Evolutionary conservation across 768 basidiomycete species (phyloP), one percentile per base, ranked within the genome.

Genomic region (Collybia sordida): DNA sequence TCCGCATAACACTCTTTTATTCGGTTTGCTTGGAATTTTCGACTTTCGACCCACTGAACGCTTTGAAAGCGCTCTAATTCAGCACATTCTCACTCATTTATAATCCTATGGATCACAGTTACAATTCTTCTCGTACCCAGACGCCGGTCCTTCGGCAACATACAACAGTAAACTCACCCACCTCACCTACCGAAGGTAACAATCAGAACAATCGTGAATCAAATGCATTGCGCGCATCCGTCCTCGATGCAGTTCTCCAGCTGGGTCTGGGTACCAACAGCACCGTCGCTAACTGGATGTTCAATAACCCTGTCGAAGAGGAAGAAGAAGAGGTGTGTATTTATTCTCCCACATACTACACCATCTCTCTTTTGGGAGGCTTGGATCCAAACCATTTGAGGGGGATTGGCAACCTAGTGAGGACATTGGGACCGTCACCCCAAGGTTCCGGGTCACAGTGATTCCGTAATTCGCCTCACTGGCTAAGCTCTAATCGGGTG

Each of bases 231-330:
- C 78, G 88, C 14, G 86, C 88, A 1, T 88, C 86, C 14, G 86
- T 90, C 19, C 78, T 89, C 35, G 86, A 90, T 59, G 84, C 76
- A 6, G 88, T 87, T 6, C 72, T 89, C 34, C 71, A 86, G 61
- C 77, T 90, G 11, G 88, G 88, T 3, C 61, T 89, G 17, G 78
- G 78, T 25, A 74, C 67, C 27, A 86, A 79, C 53, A 71, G 75
- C 15, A 73, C 80, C 22, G 80, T 89, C 17, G 78, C 85, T 4
- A 72, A 83, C 52, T 87, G 87, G 83, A 86, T 90, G 61, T 88
- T 88, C 64, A 82, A 79, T 50, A 81, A 84, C 40, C 67, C 82
- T 1, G 56, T 80, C 22, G 70, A 72, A 36, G 84, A 79, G 52
- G 85, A 83, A 49, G 79, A 81, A 14, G 83, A 83, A 44, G 74